Evolutionary conservation across 495 filamentous ascomycete species (phyloP).

Genomic region (Neurospora sp.): DNA sequence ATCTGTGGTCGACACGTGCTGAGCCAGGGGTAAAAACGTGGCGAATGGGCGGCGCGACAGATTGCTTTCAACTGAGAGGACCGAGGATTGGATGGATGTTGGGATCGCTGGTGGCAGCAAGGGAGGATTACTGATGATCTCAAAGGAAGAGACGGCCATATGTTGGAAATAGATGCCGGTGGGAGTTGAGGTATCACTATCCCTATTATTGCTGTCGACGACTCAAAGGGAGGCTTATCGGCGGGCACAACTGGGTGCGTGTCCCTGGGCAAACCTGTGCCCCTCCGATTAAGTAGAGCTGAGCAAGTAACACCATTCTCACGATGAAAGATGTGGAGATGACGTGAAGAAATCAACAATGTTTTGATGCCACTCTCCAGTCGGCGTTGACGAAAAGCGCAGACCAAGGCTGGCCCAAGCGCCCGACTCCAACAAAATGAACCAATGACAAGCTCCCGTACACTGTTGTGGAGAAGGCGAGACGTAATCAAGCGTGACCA

Average conservation of each 20-base stretch:
- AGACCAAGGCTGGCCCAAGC: background rate
- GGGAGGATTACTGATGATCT: background rate
- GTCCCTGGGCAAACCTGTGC: background rate
- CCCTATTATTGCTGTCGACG: background rate
- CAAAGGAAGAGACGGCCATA: background rate
- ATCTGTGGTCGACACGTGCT: background rate
- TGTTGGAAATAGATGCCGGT: background rate
- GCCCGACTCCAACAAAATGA: background rate
- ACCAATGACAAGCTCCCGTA: background rate
- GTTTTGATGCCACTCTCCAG: background rate
- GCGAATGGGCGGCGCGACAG: background rate
- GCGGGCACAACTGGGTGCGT: background rate
- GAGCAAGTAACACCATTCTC: background rate
- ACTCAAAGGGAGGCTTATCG: background rate
- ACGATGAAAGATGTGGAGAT: background rate
- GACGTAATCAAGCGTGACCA: background rate
- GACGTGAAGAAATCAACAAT: background rate
- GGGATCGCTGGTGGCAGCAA: background rate
- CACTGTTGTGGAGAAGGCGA: background rate
- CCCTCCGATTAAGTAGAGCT: background rate
- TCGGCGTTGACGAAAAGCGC: background rate
- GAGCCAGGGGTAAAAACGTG: background rate
- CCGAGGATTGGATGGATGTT: background rate
- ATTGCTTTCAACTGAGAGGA: background rate
- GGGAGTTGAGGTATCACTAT: background rate